Evolutionary conservation across 345 rosid species (phyloP), one percentile per base, ranked within the genome.

Genomic region (Eucalyptus pauciflora): DNA sequence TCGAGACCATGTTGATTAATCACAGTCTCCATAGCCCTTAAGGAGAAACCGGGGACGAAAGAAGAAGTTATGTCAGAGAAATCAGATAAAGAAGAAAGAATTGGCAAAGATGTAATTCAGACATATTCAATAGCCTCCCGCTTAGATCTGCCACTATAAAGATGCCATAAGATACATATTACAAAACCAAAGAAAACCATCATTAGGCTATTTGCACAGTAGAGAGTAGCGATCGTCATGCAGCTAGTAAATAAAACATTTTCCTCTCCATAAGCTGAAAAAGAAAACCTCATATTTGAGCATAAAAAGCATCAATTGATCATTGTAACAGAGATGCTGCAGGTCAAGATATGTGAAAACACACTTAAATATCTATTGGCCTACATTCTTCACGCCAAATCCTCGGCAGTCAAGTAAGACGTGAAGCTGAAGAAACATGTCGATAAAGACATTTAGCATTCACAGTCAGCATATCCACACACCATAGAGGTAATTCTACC

Each of bases 21-120:
- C 58, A 98, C 99, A 90, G 99, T 98, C 94, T 97, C 99, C 99
- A 98, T 98, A 86, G 99, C 99, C 97, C 99, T 95, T 85, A 50
- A 67, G 48, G 54, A 45, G 37, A 67, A 76, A 88, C 7, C 5
- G 10, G 52, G 51, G 51, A n/a, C 18, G 5, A 62, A 69, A 62
- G 64, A 69, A 52, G 71, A 81, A 13, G 48, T 51, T 64, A 79
- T 12, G 15, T 33, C 17, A 86, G 56, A 50, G 52, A 49, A 85
- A 85, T 25, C 54, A 46, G 56, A 49, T 49, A 48, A 85, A 85
- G 67, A 52, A 86, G 43, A 86, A 86, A 86, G 62, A 31, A 86
- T 50, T 27, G 16, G 27, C 62, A 33, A 31, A 86, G 37, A 18
- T 50, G 67, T 25, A 62, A 89, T 60, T 79, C 27, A 76, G 46